These are phyloP conservation scores for Coemansia sp. DNA, from an alignment of 371 early-diverging fungal species.

Conservation along the genomic window DNA sequence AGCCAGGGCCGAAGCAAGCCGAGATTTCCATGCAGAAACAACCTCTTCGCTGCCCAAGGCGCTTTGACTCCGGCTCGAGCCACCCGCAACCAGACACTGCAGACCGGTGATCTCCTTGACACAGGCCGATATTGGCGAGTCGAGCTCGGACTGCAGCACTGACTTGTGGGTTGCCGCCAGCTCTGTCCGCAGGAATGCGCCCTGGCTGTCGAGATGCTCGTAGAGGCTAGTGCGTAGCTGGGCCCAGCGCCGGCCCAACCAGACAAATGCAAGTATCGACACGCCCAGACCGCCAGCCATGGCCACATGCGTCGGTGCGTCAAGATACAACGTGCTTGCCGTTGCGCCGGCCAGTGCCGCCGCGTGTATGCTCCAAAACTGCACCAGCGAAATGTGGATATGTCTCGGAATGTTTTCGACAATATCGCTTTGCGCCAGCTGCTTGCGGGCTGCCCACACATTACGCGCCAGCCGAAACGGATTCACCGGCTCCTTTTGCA, in stretches of 20 bases:
- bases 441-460: slow-evolving; percentile 33
- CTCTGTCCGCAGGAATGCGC: slow-evolving; percentile 17
- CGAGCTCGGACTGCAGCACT: slow-evolving; percentile 21
- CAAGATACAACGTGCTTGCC: slow-evolving; percentile 1
- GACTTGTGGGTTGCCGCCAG: slow-evolving; percentile 11
- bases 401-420: slow-evolving; percentile 26
- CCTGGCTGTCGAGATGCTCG: slow-evolving; percentile 17
- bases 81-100: slow-evolving; percentile 3
- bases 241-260: slow-evolving; percentile 38
- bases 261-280: slow-evolving; percentile 21
- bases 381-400: slow-evolving; percentile 33
- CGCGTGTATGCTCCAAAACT: slow-evolving; percentile 38
- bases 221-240: slow-evolving; percentile 16
- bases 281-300: slow-evolving; percentile 17
- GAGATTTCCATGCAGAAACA: slow-evolving; percentile 5
- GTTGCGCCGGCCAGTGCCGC: slow-evolving; percentile 13
- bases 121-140: slow-evolving; percentile 15
- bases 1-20: slow-evolving; percentile 7
- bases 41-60: not conserved
- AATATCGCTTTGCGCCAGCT: slow-evolving; percentile 13
- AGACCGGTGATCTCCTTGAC: slow-evolving; percentile 5
- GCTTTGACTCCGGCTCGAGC: not conserved
- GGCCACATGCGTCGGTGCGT: slow-evolving; percentile 17
- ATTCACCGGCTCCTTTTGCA: slow-evolving; percentile 20
- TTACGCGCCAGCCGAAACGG: slow-evolving; percentile 24